Evolutionary conservation across 169 alveolate species (phyloP).

Genomic region (Plasmodium billcollinsi): DNA sequence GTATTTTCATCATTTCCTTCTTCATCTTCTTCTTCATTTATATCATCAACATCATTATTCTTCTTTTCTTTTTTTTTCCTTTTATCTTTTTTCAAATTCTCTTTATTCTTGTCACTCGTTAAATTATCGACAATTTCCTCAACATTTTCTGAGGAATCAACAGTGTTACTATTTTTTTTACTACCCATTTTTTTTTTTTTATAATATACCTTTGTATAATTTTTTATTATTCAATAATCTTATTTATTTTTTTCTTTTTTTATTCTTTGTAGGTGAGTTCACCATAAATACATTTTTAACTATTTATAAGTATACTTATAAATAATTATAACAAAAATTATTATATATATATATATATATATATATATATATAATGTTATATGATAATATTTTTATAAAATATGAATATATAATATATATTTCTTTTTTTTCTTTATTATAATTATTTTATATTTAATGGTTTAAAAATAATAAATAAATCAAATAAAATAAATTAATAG

Average conservation of each 20-base stretch:
- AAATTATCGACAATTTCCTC: conserved; percentile 51
- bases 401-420: too few species aligned
- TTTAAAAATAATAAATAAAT: too few species aligned
- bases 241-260: conserved; percentile 13
- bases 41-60: conserved; percentile 52
- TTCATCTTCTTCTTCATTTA: conserved; percentile 57
- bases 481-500: too few species aligned
- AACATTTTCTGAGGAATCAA: conserved; percentile 37
- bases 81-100: conserved; percentile 32
- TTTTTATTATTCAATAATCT: conserved; percentile 41
- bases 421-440: too few species aligned
- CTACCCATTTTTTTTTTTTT: conserved; percentile 65
- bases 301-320: too few species aligned
- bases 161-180: conserved; percentile 42
- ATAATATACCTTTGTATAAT: conserved; percentile 21
- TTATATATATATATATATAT: too few species aligned
- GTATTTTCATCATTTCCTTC: conserved; percentile 52
- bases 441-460: too few species aligned
- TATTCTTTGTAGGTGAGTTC: conserved; percentile 26
- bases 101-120: conserved; percentile 36
- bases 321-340: too few species aligned
- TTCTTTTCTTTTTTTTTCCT: conserved; percentile 60
- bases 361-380: too few species aligned
- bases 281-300: conserved; percentile 53
- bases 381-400: too few species aligned